Evolutionary conservation across 495 filamentous ascomycete species (phyloP).

Genomic region (Evernia prunastri): DNA sequence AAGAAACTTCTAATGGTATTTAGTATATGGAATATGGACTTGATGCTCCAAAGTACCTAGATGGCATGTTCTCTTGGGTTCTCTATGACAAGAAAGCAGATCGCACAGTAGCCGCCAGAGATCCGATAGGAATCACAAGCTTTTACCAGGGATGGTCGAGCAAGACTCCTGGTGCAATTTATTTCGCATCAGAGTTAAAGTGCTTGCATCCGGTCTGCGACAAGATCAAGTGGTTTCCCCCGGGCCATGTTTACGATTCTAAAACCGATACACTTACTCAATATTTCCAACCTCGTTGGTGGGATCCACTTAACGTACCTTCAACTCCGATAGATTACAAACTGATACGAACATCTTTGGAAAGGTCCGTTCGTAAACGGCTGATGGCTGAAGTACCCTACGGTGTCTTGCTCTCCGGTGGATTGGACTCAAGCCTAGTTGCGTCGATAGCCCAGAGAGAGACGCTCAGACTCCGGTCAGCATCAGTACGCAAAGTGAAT

Average conservation of each 20-base stretch:
- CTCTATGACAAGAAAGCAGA: slow-evolving; percentile 90
- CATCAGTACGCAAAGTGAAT: slow-evolving; percentile 35
- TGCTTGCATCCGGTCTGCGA: slow-evolving; percentile 90
- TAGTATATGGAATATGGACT: slow-evolving; percentile 90
- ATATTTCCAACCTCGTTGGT: slow-evolving; percentile 91
- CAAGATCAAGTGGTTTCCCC: slow-evolving; percentile 87
- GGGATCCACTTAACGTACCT: slow-evolving; percentile 74
- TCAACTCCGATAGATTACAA: slow-evolving; percentile 75
- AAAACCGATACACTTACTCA: slow-evolving; percentile 69
- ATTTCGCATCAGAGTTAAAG: slow-evolving; percentile 96
- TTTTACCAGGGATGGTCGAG: slow-evolving; percentile 93
- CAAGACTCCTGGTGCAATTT: slow-evolving; percentile 72
- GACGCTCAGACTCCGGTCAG: slow-evolving; percentile 65
- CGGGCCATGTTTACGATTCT: slow-evolving; percentile 93
- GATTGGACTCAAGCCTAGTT: slow-evolving; percentile 90
- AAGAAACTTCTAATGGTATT: slow-evolving; percentile 27
- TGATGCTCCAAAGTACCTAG: slow-evolving; percentile 87
- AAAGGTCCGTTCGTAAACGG: slow-evolving; percentile 88
- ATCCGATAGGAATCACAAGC: slow-evolving; percentile 95
- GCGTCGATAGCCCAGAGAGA: slow-evolving; percentile 94
- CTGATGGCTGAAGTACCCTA: slow-evolving; percentile 99
- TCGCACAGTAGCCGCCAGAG: slow-evolving; percentile 85
- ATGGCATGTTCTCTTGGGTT: slow-evolving; percentile 99
- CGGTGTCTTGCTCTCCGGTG: slow-evolving; percentile 90
- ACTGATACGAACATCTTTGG: slow-evolving; percentile 68